phyloP scores from a whole-genome alignment of 345 rosid genomes.

The Hibiscus tridactylites region DNA sequence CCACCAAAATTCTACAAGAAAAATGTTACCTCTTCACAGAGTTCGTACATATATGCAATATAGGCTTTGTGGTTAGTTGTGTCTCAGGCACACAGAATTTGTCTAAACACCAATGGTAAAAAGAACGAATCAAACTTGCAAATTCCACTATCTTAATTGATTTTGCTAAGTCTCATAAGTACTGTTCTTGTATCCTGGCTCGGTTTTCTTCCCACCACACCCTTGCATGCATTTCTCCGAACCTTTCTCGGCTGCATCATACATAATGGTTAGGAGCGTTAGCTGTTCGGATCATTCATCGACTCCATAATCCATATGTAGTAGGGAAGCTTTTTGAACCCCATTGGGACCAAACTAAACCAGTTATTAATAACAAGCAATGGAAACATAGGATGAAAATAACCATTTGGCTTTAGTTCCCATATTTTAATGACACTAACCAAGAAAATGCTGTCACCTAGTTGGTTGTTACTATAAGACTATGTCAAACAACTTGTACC shows the following conservation, averaged over 20 bases:
- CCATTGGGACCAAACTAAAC: too few relatives aligned
- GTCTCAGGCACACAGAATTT: constrained; percentile 2
- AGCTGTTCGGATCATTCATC: too few relatives aligned
- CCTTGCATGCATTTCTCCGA: constrained; percentile 80
- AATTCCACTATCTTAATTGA: background rate
- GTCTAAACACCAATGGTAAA: background rate
- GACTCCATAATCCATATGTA: too few relatives aligned
- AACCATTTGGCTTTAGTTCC: background rate
- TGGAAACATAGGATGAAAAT: background rate
- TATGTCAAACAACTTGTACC: constrained; percentile 31
- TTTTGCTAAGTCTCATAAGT: constrained; percentile 41
- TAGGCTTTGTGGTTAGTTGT: background rate
- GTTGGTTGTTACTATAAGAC: background rate
- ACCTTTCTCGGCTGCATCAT: constrained; percentile 77
- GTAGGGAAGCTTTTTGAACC: too few relatives aligned
- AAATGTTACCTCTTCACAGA: background rate
- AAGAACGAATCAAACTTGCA: background rate
- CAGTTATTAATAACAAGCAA: too few relatives aligned
- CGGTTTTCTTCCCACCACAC: constrained; percentile 97
- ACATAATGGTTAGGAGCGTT: background rate
- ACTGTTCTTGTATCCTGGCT: constrained; percentile 81
- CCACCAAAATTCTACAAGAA: too few relatives aligned
- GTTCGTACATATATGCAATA: background rate
- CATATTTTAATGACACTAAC: background rate
- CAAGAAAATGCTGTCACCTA: background rate